A percentile compares a stretch with the other conserved stretches of the same genome.
Conservation (phyloP, 2,329 filamentous ascomycete genomes). For the Ophiocordyceps camponoti-rufipedis region DNA sequence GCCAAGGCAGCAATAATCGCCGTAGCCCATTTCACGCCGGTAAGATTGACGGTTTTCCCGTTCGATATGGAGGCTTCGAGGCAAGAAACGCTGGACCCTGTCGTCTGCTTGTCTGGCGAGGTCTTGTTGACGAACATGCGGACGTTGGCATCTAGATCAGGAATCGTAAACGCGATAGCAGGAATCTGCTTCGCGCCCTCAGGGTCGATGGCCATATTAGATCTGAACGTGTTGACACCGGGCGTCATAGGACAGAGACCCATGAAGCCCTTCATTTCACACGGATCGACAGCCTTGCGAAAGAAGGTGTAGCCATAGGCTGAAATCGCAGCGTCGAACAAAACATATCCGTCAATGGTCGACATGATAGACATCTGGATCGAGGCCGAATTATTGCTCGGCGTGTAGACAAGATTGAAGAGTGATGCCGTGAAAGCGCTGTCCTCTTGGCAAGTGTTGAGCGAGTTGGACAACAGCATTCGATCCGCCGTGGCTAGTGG, state of each 20-base stretch:
- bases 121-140: conserved; percentile 64
- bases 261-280: conserved; percentile 44
- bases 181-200: conserved; percentile 44
- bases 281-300: conserved; percentile 55
- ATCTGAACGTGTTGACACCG: too few species aligned
- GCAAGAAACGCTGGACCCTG: conserved; percentile 53
- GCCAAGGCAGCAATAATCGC: conserved; percentile 76
- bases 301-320: conserved; percentile 70
- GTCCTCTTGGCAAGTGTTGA: conserved; percentile 70
- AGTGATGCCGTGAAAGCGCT: conserved; percentile 75
- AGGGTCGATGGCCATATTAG: conserved; percentile 41
- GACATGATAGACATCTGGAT: conserved; percentile 61
- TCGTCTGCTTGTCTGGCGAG: conserved; percentile 11
- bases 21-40: conserved; percentile 77
- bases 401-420: conserved; percentile 71
- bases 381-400: conserved; percentile 52
- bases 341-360: conserved; percentile 63
- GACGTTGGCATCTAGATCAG: conserved; percentile 77
- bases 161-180: conserved; percentile 71
- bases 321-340: conserved; percentile 55
- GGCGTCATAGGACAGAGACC: conserved; percentile 85
- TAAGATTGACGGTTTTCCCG: conserved; percentile 76
- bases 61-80: conserved; percentile 80
- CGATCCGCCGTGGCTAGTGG: conserved; percentile 35
- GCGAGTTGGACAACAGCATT: conserved; percentile 63